phyloP scores from a whole-genome alignment of 768 basidiomycete species.

The Macrocybe gigantea region DNA sequence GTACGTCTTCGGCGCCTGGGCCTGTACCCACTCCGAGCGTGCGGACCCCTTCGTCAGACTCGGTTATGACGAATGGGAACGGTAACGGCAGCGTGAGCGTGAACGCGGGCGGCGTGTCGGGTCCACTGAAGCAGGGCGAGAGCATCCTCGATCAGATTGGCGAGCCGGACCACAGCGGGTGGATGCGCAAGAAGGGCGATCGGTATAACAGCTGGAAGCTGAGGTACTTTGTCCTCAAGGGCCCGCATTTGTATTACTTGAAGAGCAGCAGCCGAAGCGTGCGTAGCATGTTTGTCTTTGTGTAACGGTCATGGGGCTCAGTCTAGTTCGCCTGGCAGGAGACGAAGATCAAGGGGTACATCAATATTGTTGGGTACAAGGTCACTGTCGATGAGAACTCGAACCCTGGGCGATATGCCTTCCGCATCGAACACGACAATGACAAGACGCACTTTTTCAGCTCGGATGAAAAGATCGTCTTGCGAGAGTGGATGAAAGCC shows the following conservation, averaged over 20 bases:
- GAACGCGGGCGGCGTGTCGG: constrained; percentile 8
- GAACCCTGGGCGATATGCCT: constrained; percentile 90
- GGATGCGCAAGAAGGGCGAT: constrained; percentile 96
- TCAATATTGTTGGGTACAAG: constrained; percentile 88
- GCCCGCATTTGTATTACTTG: constrained; percentile 84
- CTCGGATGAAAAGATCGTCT: constrained; percentile 75
- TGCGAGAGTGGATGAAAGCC: constrained; percentile 99
- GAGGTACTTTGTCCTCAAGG: constrained; percentile 90
- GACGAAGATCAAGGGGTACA: constrained; percentile 93
- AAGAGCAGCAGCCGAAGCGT: constrained; percentile 63
- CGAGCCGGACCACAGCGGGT: constrained; percentile 81
- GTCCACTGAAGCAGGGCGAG: constrained; percentile 49
- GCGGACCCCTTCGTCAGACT: constrained; percentile 14
- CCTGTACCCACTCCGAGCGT: too few relatives aligned
- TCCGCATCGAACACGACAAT: constrained; percentile 85
- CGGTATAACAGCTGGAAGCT: constrained; percentile 90
- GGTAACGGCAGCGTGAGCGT: constrained; percentile 8
- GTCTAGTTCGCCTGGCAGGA: constrained; percentile 44
- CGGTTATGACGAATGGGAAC: constrained; percentile 6
- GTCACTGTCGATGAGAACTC: constrained; percentile 90
- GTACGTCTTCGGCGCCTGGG: constrained; percentile 29
- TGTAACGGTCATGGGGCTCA: background rate
- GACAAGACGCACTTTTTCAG: constrained; percentile 90
- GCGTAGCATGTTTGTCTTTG: constrained; percentile 21
- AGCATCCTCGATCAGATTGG: constrained; percentile 91